Base-by-base conservation (phyloP, 441 rosid species). In the Omphalea diandra region DNA sequence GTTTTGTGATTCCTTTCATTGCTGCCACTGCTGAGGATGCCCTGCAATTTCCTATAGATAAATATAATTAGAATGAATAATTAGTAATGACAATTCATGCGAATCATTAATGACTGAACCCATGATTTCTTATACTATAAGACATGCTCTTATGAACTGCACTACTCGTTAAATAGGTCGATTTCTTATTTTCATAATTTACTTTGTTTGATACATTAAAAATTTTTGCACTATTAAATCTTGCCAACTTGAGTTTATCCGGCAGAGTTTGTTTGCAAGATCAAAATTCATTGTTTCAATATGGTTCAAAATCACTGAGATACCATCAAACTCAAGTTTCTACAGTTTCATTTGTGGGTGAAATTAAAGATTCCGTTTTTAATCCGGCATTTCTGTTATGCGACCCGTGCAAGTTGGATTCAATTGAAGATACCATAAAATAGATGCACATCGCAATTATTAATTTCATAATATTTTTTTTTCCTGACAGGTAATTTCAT, bases 21-120 rank as follows among this genome's bases (percentile, higher is more conserved):
- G 93, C 93, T 27, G 76, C 93, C 55, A 88, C 84, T 0, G 91
- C 83, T 6, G 97, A 90, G 72, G 87, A 90, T 12, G 97, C 94
- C 94, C 97, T 88, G 65, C 97, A 90, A 68, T 89, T 82, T 15
- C 94, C 94, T 90, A 67, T 60, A 27, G 26, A 64, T 10, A 56
- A 41, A 12, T 2, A 22, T 8, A 4, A 68, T 43, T 31, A 61
- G 9, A 31, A 12, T 53, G 26, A 2, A 8, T 27, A 14, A 15
- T 40, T 33, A 32, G 46, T 2, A 66, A 15, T 12, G 8, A 18
- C 20, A n/a, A 0, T 22, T 26, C 46, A 22, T 10, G 20, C 14
- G 10, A n/a, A 5, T 12, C 3, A 36, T 20, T 41, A 43, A 26
- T n/a, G 2, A 52, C 47, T 7, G 50, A 57, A 68, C 18, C 24